Conservation (phyloP, 352 stramenopile genomes). For the Pythium phragmitis region DNA sequence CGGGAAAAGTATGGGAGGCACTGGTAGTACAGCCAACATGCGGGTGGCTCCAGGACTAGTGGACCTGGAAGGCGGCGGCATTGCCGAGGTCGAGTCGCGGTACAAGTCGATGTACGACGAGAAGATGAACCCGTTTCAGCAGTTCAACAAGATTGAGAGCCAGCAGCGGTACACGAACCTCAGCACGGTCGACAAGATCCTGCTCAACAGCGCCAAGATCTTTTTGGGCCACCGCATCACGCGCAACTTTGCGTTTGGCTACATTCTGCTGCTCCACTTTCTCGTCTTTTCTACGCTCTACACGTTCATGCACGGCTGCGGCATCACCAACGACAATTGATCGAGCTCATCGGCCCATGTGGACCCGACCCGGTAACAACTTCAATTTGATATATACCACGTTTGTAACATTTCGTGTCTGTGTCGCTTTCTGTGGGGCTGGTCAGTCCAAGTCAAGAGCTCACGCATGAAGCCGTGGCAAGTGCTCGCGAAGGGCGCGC, state of each 20-base stretch:
- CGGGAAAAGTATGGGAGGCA: conserved; percentile 4
- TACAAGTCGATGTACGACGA: conserved; percentile 90
- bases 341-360: too few species aligned
- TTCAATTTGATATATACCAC: neutral
- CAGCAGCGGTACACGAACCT: conserved; percentile 90
- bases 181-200: conserved; percentile 89
- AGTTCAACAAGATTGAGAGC: conserved; percentile 90
- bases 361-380: conserved; percentile 12
- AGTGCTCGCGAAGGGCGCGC: conserved; percentile 49
- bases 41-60: conserved; percentile 26
- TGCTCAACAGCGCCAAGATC: conserved; percentile 84
- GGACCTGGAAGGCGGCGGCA: conserved; percentile 24
- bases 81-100: conserved; percentile 61
- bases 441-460: neutral
- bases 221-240: conserved; percentile 82
- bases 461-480: conserved; percentile 55
- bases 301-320: conserved; percentile 85
- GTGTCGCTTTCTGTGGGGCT: neutral
- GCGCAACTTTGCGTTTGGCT: conserved; percentile 80
- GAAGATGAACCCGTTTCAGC: conserved; percentile 91
- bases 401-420: conserved; percentile 6
- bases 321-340: conserved; percentile 61
- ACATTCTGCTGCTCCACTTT: conserved; percentile 84
- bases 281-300: conserved; percentile 86
- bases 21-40: conserved; percentile 7